A percentile compares a stretch with the other conserved stretches of the same genome.
Evolutionary conservation across 345 rosid species (phyloP).

Genomic region (Eucalyptus erythrocorys): DNA sequence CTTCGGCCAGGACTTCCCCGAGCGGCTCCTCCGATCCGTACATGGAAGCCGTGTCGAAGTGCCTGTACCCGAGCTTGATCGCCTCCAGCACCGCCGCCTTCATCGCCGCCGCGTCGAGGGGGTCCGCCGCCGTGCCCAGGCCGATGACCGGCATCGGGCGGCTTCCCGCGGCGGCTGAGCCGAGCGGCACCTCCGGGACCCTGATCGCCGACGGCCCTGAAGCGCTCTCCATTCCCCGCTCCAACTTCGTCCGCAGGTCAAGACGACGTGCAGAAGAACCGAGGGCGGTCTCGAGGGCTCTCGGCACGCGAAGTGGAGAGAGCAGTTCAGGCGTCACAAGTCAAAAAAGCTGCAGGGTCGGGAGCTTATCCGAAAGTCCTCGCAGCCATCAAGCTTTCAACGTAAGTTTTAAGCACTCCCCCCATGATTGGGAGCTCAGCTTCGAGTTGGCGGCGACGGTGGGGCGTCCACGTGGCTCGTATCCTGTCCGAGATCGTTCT

Average conservation of each 20-base stretch:
- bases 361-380: not conserved
- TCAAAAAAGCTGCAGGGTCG: not conserved
- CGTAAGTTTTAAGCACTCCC: not conserved
- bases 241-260: not conserved
- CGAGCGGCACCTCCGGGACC: conserved; percentile 9
- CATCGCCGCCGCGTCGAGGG: not conserved
- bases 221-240: not conserved
- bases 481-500: not conserved
- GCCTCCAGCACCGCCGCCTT: conserved; percentile 23
- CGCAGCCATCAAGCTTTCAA: not conserved
- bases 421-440: not conserved
- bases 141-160: conserved; percentile 15
- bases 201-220: not conserved
- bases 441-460: not conserved
- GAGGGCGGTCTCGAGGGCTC: not conserved
- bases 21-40: conserved; percentile 26
- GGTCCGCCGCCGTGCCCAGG: conserved; percentile 16
- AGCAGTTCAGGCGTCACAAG: not conserved
- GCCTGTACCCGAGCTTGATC: conserved; percentile 28
- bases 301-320: not conserved
- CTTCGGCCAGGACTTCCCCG: conserved; percentile 33
- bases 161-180: not conserved
- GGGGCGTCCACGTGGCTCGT: not conserved
- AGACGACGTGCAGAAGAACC: not conserved
- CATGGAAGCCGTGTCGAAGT: conserved; percentile 27